Percentiles rank a stretch among this genome's conserved stretches.
Evolutionary conservation across 768 basidiomycete species (phyloP).

Genomic region (Fibroporia radiculosa): DNA sequence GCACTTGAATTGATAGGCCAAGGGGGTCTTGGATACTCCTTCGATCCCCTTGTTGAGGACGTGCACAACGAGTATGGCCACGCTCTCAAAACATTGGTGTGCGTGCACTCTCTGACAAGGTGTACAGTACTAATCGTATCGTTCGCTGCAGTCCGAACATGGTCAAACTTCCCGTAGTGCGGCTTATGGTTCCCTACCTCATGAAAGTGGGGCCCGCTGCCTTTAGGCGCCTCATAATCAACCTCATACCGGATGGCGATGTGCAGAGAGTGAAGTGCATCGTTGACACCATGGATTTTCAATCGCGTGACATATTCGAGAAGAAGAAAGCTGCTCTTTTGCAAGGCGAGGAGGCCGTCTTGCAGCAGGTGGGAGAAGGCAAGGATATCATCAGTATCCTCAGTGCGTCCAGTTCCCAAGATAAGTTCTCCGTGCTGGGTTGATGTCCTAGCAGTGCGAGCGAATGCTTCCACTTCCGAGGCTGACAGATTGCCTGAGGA

Average conservation of each 20-base stretch:
- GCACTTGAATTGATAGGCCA: constrained; percentile 22
- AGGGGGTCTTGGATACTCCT: constrained; percentile 19
- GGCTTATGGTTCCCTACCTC: constrained; percentile 11
- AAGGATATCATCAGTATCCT: constrained; percentile 41
- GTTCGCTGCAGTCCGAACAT: not conserved
- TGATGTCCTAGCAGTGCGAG: constrained; percentile 26
- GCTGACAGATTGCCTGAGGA: constrained; percentile 19
- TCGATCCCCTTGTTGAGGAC: constrained; percentile 17
- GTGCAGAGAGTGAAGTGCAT: constrained; percentile 27
- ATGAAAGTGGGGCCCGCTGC: constrained; percentile 12
- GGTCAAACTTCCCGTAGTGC: constrained; percentile 5
- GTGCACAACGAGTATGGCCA: constrained; percentile 14
- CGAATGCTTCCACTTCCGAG: constrained; percentile 26
- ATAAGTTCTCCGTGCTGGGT: not conserved
- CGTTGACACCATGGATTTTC: constrained; percentile 28
- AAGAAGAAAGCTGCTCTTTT: constrained; percentile 29
- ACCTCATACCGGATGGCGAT: constrained; percentile 25
- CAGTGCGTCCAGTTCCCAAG: not conserved
- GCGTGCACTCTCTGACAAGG: not conserved
- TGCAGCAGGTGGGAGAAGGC: constrained; percentile 16
- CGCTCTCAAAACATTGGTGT: constrained; percentile 17
- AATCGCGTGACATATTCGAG: constrained; percentile 28
- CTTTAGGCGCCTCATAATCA: constrained; percentile 27
- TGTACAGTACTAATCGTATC: not conserved
- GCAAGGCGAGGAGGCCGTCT: constrained; percentile 22